phyloP scores from a whole-genome alignment of 257 asterid species.

The Gentiana macrophylla region DNA sequence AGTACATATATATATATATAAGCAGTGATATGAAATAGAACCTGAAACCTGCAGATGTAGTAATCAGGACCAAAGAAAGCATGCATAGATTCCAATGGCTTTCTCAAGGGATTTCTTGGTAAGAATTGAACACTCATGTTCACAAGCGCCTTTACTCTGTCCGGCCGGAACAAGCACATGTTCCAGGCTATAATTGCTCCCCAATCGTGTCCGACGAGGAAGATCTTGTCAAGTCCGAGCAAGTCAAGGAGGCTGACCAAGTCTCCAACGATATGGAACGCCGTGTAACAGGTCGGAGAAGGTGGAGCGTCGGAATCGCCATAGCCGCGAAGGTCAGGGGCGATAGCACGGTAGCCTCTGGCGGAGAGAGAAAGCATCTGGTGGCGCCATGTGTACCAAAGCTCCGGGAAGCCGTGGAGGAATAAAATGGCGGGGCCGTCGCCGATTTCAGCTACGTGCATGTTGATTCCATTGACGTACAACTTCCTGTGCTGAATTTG shows the following conservation, averaged over 20 bases:
- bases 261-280: slow-evolving; percentile 67
- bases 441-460: slow-evolving; percentile 20
- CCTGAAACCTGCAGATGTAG: slow-evolving; percentile 84
- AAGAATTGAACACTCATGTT: slow-evolving; percentile 55
- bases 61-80: slow-evolving; percentile 58
- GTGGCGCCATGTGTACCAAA: slow-evolving; percentile 10
- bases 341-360: slow-evolving; percentile 12
- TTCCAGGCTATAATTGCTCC: slow-evolving; percentile 78
- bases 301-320: slow-evolving; percentile 15
- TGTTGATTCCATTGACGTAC: slow-evolving; percentile 11
- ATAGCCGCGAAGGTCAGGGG: slow-evolving; percentile 19
- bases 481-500: slow-evolving; percentile 42
- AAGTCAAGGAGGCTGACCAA: slow-evolving; percentile 52
- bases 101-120: slow-evolving; percentile 53
- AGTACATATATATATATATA: too few species aligned
- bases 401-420: slow-evolving; percentile 19
- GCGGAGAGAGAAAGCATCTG: slow-evolving; percentile 13
- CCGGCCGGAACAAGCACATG: slow-evolving; percentile 70
- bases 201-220: slow-evolving; percentile 94
- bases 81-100: slow-evolving; percentile 51
- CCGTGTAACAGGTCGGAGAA: background rate
- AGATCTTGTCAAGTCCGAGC: slow-evolving; percentile 45
- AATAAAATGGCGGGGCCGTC: slow-evolving; percentile 17
- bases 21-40: background rate
- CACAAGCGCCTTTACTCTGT: slow-evolving; percentile 65